Evolutionary conservation across 306 rosid species (phyloP).

Genomic region (Senna tora): DNA sequence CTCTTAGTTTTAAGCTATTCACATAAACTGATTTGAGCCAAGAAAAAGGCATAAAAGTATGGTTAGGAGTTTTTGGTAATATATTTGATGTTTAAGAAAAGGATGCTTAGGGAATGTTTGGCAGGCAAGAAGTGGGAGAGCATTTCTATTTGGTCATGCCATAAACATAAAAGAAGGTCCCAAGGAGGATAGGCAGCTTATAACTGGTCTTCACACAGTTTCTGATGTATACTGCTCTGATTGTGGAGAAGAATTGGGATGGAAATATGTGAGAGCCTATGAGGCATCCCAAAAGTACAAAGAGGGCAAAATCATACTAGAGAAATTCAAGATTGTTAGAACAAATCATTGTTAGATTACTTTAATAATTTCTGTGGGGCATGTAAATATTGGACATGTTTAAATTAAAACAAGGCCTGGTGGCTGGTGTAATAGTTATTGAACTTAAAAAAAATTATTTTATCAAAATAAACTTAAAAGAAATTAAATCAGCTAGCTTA

Average conservation of each 20-base stretch:
- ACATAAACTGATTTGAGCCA: slow-evolving; percentile 4
- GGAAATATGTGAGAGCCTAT: slow-evolving; percentile 70
- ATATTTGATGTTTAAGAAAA: slow-evolving; percentile 4
- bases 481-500: too few relatives aligned
- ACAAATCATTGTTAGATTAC: too few relatives aligned
- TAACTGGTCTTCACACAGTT: slow-evolving; percentile 69
- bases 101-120: slow-evolving; percentile 31
- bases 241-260: slow-evolving; percentile 66
- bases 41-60: neutral
- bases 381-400: too few relatives aligned
- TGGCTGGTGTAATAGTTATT: too few relatives aligned
- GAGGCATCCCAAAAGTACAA: slow-evolving; percentile 67
- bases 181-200: slow-evolving; percentile 49
- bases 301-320: slow-evolving; percentile 70
- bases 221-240: slow-evolving; percentile 61
- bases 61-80: too few relatives aligned
- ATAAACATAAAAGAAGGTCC: slow-evolving; percentile 59
- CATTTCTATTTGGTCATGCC: slow-evolving; percentile 68
- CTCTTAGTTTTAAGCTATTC: neutral
- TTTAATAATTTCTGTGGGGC: too few relatives aligned
- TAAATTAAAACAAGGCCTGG: too few relatives aligned
- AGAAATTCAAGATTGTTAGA: slow-evolving; percentile 62
- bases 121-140: slow-evolving; percentile 70
- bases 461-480: too few relatives aligned
- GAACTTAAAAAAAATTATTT: too few relatives aligned